Evolutionary conservation across 768 basidiomycete genomes (phyloP).

Genomic region (Psilocybe cyanescens): DNA sequence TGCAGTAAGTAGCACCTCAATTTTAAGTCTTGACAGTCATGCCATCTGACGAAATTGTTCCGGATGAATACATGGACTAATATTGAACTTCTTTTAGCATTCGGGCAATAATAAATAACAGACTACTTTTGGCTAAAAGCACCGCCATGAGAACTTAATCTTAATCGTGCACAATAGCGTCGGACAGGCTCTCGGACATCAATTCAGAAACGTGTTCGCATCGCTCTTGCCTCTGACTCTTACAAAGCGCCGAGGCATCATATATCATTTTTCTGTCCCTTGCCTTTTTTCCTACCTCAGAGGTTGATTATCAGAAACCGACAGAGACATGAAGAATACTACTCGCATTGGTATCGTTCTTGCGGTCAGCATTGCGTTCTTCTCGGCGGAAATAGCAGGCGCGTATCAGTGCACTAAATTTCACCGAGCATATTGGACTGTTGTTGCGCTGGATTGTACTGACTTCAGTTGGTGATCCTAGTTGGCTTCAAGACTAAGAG

Average conservation of each 20-base stretch:
- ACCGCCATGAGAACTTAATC: background rate
- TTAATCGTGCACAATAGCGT: background rate
- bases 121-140: background rate
- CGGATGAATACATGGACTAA: too few species aligned
- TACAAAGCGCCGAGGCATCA: background rate
- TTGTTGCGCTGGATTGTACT: background rate
- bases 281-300: background rate
- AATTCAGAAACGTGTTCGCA: conserved; percentile 7
- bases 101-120: background rate
- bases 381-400: conserved; percentile 53
- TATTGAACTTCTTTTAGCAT: background rate
- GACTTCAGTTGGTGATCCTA: conserved; percentile 18
- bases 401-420: conserved; percentile 15
- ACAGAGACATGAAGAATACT: conserved; percentile 45
- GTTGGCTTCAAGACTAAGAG: conserved; percentile 61
- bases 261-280: background rate
- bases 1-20: too few species aligned
- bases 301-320: background rate
- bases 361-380: conserved; percentile 49
- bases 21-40: too few species aligned
- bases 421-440: background rate
- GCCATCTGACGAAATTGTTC: too few species aligned
- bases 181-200: background rate
- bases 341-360: conserved; percentile 51
- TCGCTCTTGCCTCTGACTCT: background rate